Evolutionary conservation across 2,329 filamentous ascomycete genomes (phyloP), one percentile per base, ranked within the genome.

Genomic region (Colletotrichum lupini): DNA sequence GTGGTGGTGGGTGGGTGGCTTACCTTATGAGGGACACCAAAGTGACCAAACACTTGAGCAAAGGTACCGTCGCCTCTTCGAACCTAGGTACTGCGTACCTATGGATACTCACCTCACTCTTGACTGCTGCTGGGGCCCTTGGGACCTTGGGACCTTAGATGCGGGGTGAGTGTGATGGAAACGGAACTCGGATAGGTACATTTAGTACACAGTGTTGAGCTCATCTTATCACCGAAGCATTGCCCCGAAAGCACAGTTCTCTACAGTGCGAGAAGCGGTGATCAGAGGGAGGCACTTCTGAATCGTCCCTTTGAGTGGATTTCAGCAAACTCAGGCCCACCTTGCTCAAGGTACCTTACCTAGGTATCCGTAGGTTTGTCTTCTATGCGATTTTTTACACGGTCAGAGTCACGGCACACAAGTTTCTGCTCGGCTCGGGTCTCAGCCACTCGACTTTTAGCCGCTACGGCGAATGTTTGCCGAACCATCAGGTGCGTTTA

Each of bases 381-480:
- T 32, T 30, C 30, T 9, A 12, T 35, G 32, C 58, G 26, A 42
- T 16, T 11, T 16, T 6, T 42, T 5, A 9, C 32, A 37, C 57
- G 22, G n/a, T 24, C 6, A 26, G 5, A 19, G 28, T 30, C 19
- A 62, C 22, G 53, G n/a, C 60, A 26, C 37, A 14, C 26, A 22
- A 30, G 14, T 42, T 28, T 12, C 4, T 24, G 4, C 19, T 46
- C 32, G 26, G 28, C 14, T 63, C 60, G 16, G 28, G 26, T 53
- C n/a, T 35, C 52, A 42, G 37, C 37, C 37, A 42, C 37, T 63
- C 28, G 60, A 63, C 46, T 63, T 63, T 63, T 42, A 42, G 28
- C 60, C n/a, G 46, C 42, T 53, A 53, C 60, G 28, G 46, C 60
- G 46, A 53, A 63, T 53, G 46, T 35, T 26, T 32, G 30, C 35